phyloP scores from a whole-genome alignment of 768 basidiomycete genomes.

The Rickenella mellea region DNA sequence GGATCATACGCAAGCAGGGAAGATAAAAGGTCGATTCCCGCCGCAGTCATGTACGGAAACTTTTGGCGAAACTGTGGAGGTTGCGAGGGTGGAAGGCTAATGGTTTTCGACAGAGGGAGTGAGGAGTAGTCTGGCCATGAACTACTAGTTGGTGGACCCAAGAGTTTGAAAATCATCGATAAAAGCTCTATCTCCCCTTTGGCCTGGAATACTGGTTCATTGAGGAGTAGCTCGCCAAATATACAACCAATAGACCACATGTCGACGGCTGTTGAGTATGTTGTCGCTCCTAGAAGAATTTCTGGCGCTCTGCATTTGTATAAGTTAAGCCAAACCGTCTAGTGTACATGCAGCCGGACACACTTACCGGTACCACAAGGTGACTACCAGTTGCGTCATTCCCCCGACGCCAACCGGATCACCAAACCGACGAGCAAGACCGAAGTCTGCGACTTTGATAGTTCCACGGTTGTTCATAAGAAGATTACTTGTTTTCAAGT shows the following conservation, averaged over 20 bases:
- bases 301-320: constrained; percentile 75
- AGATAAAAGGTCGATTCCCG: constrained; percentile 79
- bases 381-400: constrained; percentile 96
- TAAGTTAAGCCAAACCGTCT: constrained; percentile 7
- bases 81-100: constrained; percentile 68
- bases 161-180: constrained; percentile 87
- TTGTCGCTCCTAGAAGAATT: constrained; percentile 85
- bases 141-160: constrained; percentile 82
- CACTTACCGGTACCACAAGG: constrained; percentile 93
- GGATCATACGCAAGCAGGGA: constrained; percentile 87
- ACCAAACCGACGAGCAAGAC: constrained; percentile 89
- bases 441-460: constrained; percentile 98
- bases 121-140: constrained; percentile 80
- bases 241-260: constrained; percentile 99
- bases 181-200: constrained; percentile 90
- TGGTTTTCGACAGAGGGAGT: constrained; percentile 73
- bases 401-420: constrained; percentile 96
- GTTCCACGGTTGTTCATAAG: constrained; percentile 99
- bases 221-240: constrained; percentile 90
- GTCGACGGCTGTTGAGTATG: constrained; percentile 92
- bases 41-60: constrained; percentile 75
- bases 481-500: constrained; percentile 94
- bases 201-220: constrained; percentile 97
- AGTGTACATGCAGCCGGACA: neutral
- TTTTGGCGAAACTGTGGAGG: constrained; percentile 72